Evolutionary conservation across 2,329 filamentous ascomycete genomes (phyloP), one percentile per base, ranked within the genome.

Genomic region (Daldinia eschscholtzii): DNA sequence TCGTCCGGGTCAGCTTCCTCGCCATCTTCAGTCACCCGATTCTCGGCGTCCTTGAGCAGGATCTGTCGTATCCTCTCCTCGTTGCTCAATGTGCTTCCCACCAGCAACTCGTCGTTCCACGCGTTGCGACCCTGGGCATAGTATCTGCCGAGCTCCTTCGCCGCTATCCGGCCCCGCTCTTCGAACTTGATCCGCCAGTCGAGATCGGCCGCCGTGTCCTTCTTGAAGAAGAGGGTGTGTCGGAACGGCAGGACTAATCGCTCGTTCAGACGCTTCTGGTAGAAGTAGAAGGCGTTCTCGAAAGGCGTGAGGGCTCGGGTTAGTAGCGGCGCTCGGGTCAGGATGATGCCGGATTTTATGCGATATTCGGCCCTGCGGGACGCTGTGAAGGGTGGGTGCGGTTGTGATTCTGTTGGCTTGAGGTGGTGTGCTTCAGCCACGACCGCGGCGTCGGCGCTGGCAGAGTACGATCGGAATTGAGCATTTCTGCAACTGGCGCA

Each of bases 261-360:
- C 85, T 99, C 96, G 81, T 98, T 97, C 68, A 99, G 87, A 13
- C 96, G 93, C 76, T 95, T 95, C 83, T 99, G 96, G 84, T 99
- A 99, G 80, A 99, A 94, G 85, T 92, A 97, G 83, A 92, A 98
- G 71, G 95, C 87, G 78, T 93, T 92, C 81, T 99, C 96, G 81
- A 99, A 98, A 12, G 93, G 86, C 37, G 92, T 92, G 61, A 95
- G 90, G 68, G 91, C 86, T 73, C 92, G 91, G 28, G 96, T 98
- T 76, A 99, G 86, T 66, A 97, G 85, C 6, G 96, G 96, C 55
- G 96, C 89, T 30, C 96, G 93, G 52, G 94, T 96, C 71, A 99
- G 89, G 74, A 98, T 89, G 67, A 98, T 86, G 71, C 93, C 92
- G 65, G 86, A 85, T 65, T 83, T 84, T 78, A 89, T 83, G 72